Percentiles rank a stretch among this genome's conserved stretches.
These are phyloP conservation scores for Liriodendron chinense DNA, from an alignment of 164 flowering plant species.

Conservation along the genomic window DNA sequence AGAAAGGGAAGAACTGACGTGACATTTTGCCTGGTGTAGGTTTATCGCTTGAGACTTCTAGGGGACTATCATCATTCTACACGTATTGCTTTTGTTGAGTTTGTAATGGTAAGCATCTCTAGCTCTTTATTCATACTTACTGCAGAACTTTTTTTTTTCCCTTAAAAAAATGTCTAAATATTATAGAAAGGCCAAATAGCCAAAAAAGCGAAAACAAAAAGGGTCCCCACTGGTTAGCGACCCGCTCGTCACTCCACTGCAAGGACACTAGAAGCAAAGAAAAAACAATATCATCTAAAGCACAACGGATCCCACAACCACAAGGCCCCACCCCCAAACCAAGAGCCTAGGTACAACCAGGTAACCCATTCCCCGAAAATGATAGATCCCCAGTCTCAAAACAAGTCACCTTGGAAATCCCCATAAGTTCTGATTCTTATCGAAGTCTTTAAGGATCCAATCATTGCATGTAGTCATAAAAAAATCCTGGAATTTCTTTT, in stretches of 20 bases:
- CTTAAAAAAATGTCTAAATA: not conserved
- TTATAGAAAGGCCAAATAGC: not conserved
- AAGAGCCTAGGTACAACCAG: not conserved
- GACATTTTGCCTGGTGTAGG: constrained; percentile 36
- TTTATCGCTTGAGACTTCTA: constrained; percentile 68
- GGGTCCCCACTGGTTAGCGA: not conserved
- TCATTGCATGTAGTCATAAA: too few species aligned
- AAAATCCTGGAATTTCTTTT: too few species aligned
- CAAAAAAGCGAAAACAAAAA: not conserved
- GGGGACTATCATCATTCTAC: constrained; percentile 82
- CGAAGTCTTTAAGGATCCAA: too few species aligned
- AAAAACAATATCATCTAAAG: not conserved
- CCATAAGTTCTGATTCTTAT: too few species aligned
- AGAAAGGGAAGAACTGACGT: not conserved
- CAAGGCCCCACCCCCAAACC: not conserved
- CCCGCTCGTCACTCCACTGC: not conserved
- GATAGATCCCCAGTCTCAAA: not conserved
- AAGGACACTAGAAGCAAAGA: not conserved
- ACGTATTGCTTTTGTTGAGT: constrained; percentile 87
- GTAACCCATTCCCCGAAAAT: not conserved
- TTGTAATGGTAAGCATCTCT: constrained; percentile 48
- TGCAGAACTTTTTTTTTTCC: not conserved
- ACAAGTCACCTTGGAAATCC: not conserved
- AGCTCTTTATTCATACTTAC: not conserved
- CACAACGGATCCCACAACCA: not conserved